Percentiles rank a stretch among this genome's conserved stretches.
These are phyloP conservation scores for Basipetospora sp. DNA, from an alignment of 2,329 filamentous ascomycete genomes.

Conservation along the genomic window DNA sequence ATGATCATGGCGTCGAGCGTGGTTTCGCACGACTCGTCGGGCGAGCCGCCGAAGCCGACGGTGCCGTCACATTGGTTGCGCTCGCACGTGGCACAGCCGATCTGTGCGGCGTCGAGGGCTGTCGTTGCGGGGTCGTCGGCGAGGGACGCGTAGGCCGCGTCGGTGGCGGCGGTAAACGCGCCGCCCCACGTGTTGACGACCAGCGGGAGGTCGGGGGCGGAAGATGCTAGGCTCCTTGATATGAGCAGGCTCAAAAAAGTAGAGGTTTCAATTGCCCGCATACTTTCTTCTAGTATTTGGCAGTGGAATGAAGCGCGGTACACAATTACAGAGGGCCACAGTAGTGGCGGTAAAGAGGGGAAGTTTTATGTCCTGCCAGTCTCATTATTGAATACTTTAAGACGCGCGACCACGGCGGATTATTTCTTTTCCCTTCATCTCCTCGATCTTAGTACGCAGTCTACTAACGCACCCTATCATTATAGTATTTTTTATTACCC, in stretches of 20 bases:
- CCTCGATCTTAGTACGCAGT: no score
- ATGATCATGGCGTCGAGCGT: constrained; percentile 46
- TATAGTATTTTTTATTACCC: no score
- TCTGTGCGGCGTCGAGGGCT: constrained; percentile 35
- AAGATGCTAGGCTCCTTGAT: not conserved
- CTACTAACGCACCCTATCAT: no score
- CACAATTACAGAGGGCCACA: no score
- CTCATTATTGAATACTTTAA: no score
- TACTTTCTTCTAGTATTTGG: no score
- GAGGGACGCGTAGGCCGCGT: constrained; percentile 31
- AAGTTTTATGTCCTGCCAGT: no score
- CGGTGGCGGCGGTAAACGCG: constrained; percentile 34
- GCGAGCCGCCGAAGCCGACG: constrained; percentile 40
- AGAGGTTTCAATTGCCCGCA: not conserved
- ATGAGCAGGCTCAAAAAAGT: not conserved
- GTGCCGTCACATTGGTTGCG: constrained; percentile 37
- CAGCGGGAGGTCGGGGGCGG: constrained; percentile 23
- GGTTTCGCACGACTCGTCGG: constrained; percentile 41
- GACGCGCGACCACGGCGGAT: no score
- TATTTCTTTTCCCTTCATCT: no score
- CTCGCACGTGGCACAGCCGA: constrained; percentile 38
- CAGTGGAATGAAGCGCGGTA: no score
- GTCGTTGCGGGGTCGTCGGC: constrained; percentile 14
- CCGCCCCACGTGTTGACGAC: constrained; percentile 42
- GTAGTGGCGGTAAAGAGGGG: no score